These are phyloP conservation scores for Penicillium sp. DNA, from an alignment of 2,329 filamentous ascomycete species.

Conservation along the genomic window DNA sequence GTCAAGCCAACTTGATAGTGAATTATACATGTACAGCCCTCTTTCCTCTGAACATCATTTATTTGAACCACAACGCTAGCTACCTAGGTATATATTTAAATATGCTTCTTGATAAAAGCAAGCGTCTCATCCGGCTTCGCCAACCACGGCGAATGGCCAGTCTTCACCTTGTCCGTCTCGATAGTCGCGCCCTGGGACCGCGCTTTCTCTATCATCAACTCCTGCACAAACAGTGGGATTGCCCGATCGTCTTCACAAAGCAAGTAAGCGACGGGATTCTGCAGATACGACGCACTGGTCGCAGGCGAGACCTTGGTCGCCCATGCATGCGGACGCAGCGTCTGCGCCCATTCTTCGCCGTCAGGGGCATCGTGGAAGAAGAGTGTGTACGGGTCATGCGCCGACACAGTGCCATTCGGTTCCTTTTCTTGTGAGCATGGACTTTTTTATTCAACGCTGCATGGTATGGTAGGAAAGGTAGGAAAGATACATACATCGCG, in stretches of 20 bases:
- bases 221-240: conserved; percentile 27
- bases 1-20: too few species aligned
- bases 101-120: background rate
- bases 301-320: conserved; percentile 25
- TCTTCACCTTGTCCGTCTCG: conserved; percentile 26
- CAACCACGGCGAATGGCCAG: conserved; percentile 29
- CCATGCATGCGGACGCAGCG: conserved; percentile 29
- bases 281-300: conserved; percentile 23
- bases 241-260: conserved; percentile 29
- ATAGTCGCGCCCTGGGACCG: conserved; percentile 23
- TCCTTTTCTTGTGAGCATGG: background rate
- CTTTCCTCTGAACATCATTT: too few species aligned
- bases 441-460: background rate
- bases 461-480: too few species aligned
- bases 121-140: conserved; percentile 17
- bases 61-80: too few species aligned
- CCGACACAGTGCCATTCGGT: conserved; percentile 22
- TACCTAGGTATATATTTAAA: background rate
- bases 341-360: conserved; percentile 25
- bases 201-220: conserved; percentile 29
- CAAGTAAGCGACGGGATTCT: conserved; percentile 25
- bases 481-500: conserved; percentile 23
- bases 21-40: too few species aligned
- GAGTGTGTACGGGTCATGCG: conserved; percentile 21
- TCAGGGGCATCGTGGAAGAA: conserved; percentile 32